These are phyloP conservation scores for Arthroderma sp. DNA, from an alignment of 2,329 filamentous ascomycete species.

Conservation along the genomic window DNA sequence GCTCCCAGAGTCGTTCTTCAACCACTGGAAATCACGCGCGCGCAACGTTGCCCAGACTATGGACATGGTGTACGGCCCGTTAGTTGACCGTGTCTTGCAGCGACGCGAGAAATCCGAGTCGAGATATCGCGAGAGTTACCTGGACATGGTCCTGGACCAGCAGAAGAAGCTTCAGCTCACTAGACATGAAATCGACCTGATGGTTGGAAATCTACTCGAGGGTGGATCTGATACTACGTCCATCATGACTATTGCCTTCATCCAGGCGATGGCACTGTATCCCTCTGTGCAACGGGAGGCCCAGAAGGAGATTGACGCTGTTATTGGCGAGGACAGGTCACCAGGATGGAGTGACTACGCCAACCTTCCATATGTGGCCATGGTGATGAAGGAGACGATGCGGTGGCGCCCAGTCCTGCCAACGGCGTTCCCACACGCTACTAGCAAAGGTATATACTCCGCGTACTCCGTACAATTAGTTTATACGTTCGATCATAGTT, in stretches of 20 bases:
- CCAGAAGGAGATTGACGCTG: conserved; percentile 31
- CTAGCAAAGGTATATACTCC: conserved; percentile 22
- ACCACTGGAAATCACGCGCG: not conserved
- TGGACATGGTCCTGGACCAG: not conserved
- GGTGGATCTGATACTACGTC: conserved; percentile 37
- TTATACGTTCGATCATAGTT: not conserved
- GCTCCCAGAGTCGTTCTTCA: conserved; percentile 13
- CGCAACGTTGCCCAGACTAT: not conserved
- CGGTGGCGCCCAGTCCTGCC: conserved; percentile 34
- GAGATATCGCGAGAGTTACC: not conserved
- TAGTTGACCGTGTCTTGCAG: not conserved
- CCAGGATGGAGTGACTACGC: conserved; percentile 29
- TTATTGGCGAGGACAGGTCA: conserved; percentile 23
- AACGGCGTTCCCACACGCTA: conserved; percentile 38
- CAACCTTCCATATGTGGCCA: conserved; percentile 27
- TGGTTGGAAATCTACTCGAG: conserved; percentile 15
- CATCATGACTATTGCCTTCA: conserved; percentile 37
- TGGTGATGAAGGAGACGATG: conserved; percentile 28
- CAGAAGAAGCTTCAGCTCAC: not conserved
- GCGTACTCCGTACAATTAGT: not conserved
- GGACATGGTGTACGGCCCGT: not conserved
- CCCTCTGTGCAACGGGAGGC: conserved; percentile 38
- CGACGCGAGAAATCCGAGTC: not conserved
- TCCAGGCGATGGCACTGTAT: conserved; percentile 39
- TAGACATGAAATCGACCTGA: not conserved